These are phyloP conservation scores for Aspergillus sp. DNA, from an alignment of 2,329 filamentous ascomycete species.

Conservation along the genomic window DNA sequence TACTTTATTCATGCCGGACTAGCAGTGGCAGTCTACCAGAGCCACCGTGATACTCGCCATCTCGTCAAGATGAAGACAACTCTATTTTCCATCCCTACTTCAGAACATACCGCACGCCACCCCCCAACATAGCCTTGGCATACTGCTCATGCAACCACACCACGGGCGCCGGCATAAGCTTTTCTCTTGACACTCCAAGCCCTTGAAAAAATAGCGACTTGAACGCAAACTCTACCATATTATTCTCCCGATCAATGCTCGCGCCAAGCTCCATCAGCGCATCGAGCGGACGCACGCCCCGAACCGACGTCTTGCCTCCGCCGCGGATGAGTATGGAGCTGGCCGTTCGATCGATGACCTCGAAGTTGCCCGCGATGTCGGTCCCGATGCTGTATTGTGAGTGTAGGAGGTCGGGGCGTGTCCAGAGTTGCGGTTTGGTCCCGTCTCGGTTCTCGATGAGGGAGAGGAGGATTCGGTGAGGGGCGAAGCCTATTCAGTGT, in stretches of 20 bases:
- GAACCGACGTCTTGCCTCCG: slow-evolving; percentile 17
- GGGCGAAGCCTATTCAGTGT: too few species aligned
- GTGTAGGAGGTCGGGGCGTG: background rate
- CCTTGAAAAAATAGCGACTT: slow-evolving; percentile 21
- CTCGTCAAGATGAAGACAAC: too few species aligned
- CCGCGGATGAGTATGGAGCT: slow-evolving; percentile 18
- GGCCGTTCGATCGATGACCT: background rate
- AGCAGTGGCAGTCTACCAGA: too few species aligned
- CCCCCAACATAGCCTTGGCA: slow-evolving; percentile 18
- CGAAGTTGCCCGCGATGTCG: background rate
- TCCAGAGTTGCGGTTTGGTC: background rate
- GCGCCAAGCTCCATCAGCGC: slow-evolving; percentile 18
- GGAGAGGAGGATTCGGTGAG: too few species aligned
- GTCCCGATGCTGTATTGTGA: background rate
- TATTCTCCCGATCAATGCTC: background rate
- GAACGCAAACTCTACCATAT: slow-evolving; percentile 19
- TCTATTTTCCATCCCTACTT: too few species aligned
- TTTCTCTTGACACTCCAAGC: background rate
- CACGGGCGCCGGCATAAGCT: slow-evolving; percentile 14
- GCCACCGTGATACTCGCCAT: too few species aligned
- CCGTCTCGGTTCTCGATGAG: too few species aligned
- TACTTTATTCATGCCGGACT: too few species aligned
- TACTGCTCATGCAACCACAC: slow-evolving; percentile 23
- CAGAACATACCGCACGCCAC: slow-evolving; percentile 9
- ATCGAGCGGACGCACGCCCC: slow-evolving; percentile 16